These are phyloP conservation scores for Cenchrus purpureus DNA, from an alignment of 176 grass and related monocot genomes.

Conservation along the genomic window DNA sequence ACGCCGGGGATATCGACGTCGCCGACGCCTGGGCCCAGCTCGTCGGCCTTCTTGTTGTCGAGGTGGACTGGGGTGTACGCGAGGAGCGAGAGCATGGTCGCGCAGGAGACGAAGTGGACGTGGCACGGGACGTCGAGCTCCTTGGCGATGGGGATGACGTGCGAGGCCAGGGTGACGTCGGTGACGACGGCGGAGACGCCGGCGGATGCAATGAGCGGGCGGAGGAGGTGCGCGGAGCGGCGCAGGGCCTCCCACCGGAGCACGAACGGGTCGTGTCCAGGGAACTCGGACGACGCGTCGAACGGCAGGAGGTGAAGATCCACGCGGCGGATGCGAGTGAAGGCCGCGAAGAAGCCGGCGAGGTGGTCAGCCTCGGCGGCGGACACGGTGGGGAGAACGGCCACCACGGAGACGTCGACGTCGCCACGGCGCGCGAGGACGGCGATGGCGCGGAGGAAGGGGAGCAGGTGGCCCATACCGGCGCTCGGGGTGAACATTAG, in stretches of 20 bases:
- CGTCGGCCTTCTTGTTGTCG: neutral
- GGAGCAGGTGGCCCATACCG: constrained; percentile 69
- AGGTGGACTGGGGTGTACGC: constrained; percentile 45
- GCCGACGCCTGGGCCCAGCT: too few relatives aligned
- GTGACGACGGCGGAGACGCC: constrained; percentile 41
- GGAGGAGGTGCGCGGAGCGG: constrained; percentile 54
- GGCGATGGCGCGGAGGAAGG: constrained; percentile 58
- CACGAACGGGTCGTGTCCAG: constrained; percentile 57
- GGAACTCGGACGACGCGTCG: constrained; percentile 10
- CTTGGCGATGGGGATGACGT: constrained; percentile 40
- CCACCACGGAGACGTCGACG: constrained; percentile 65
- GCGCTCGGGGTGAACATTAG: constrained; percentile 63
- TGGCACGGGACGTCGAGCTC: constrained; percentile 45
- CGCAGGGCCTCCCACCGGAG: constrained; percentile 56
- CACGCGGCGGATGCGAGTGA: constrained; percentile 53
- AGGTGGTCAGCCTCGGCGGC: constrained; percentile 48
- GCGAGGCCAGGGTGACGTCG: constrained; percentile 41
- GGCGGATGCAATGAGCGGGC: constrained; percentile 29
- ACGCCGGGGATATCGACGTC: too few relatives aligned
- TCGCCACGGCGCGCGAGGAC: constrained; percentile 9
- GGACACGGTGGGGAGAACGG: constrained; percentile 55
- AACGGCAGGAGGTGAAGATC: constrained; percentile 51
- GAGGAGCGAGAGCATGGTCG: constrained; percentile 59
- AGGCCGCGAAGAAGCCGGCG: constrained; percentile 39
- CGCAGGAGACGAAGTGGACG: constrained; percentile 52